Conservation (phyloP, 148 eudicot species). For the Chenopodium formosanum region DNA sequence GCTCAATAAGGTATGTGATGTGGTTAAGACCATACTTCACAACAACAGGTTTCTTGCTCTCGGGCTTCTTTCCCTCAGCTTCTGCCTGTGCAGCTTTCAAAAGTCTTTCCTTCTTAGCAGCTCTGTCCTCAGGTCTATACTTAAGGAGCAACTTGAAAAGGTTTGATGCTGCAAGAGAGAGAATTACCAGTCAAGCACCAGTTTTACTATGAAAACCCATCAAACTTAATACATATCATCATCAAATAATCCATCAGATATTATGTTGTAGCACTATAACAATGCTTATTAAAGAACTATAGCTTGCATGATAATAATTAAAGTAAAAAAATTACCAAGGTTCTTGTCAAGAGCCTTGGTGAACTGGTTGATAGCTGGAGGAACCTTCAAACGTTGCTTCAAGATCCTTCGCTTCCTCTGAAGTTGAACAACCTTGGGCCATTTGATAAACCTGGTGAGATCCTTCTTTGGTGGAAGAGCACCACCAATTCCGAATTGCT, state of each 20-base stretch:
- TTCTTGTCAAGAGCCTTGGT: constrained; percentile 75
- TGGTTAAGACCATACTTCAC: constrained; percentile 93
- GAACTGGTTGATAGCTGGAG: constrained; percentile 65
- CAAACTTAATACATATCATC: too few relatives aligned
- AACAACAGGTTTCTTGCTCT: constrained; percentile 79
- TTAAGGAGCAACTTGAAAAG: constrained; percentile 85
- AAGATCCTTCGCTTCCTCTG: constrained; percentile 66
- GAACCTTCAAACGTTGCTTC: constrained; percentile 74
- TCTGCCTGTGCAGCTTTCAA: constrained; percentile 90
- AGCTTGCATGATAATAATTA: background rate
- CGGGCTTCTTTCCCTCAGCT: constrained; percentile 77
- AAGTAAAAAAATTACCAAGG: constrained; percentile 33
- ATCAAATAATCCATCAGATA: too few relatives aligned
- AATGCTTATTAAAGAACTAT: background rate
- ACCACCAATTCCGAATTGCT: constrained; percentile 70
- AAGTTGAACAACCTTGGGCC: constrained; percentile 63
- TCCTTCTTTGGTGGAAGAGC: constrained; percentile 76
- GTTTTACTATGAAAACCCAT: background rate
- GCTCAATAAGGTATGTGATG: constrained; percentile 82
- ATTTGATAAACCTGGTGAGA: constrained; percentile 52
- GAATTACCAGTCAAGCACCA: too few relatives aligned
- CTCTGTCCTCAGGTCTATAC: constrained; percentile 85
- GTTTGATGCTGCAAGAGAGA: constrained; percentile 54
- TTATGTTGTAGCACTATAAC: background rate
- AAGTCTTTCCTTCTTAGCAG: constrained; percentile 79